These are phyloP conservation scores for Capillidium rhysosporum DNA, from an alignment of 371 early-diverging fungal species.

Conservation along the genomic window DNA sequence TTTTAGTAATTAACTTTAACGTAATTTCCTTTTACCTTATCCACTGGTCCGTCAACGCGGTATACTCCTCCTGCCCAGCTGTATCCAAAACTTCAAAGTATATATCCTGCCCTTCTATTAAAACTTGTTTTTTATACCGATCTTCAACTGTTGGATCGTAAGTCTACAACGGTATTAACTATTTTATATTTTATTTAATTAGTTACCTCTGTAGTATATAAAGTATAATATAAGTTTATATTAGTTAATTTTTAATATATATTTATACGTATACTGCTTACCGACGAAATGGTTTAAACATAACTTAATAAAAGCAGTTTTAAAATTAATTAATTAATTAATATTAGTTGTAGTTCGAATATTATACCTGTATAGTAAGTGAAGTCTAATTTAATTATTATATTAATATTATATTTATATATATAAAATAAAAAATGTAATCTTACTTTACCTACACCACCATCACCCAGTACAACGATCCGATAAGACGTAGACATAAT, in stretches of 20 bases:
- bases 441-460: constrained; percentile 13
- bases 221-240: not conserved
- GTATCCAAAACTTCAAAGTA: constrained; percentile 87
- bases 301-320: constrained; percentile 15
- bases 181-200: not conserved
- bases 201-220: not conserved
- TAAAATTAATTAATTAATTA: not conserved
- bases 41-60: constrained; percentile 57
- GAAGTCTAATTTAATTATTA: constrained; percentile 7
- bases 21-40: constrained; percentile 21
- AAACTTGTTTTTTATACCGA: constrained; percentile 62
- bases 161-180: constrained; percentile 17
- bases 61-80: constrained; percentile 46
- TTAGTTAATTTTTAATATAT: not conserved
- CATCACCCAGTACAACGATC: constrained; percentile 13
- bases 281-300: constrained; percentile 59
- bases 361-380: constrained; percentile 11
- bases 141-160: constrained; percentile 54
- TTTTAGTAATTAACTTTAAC: not conserved
- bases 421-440: not conserved
- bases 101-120: constrained; percentile 68
- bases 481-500: no score
- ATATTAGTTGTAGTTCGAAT: not conserved
- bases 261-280: constrained; percentile 10
- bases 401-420: not conserved